Evolutionary conservation across 1,284 basidiomycete genomes (phyloP).

Genomic region (Cystobasidium pallidum): DNA sequence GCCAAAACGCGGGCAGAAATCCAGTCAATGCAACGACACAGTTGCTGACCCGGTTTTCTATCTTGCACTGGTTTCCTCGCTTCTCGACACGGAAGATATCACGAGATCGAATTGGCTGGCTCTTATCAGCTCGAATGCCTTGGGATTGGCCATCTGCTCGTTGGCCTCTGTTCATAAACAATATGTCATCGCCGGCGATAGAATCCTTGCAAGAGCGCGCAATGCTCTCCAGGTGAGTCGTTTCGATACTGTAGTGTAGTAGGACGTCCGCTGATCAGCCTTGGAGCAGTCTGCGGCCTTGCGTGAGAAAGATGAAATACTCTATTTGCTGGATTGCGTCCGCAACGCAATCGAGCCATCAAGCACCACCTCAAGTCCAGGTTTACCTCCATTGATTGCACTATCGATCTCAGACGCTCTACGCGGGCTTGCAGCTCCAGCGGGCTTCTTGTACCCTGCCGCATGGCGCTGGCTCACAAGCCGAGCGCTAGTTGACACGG

Average conservation of each 20-base stretch:
- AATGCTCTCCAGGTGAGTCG: conserved; percentile 63
- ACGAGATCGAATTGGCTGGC: conserved; percentile 79
- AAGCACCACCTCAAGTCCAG: not conserved
- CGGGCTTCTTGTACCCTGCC: conserved; percentile 76
- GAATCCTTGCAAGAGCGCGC: conserved; percentile 59
- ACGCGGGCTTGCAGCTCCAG: conserved; percentile 75
- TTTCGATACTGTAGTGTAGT: not conserved
- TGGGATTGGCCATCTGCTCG: conserved; percentile 72
- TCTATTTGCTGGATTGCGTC: conserved; percentile 67
- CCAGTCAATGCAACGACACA: not conserved
- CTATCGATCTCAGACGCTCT: conserved; percentile 78
- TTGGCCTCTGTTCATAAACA: conserved; percentile 72
- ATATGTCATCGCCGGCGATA: conserved; percentile 53
- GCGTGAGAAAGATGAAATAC: conserved; percentile 76
- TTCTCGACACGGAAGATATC: conserved; percentile 64
- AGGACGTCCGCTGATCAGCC: not conserved
- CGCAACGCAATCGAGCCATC: conserved; percentile 29
- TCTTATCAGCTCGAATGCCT: conserved; percentile 76
- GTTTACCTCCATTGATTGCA: conserved; percentile 68
- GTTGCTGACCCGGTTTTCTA: conserved; percentile 82
- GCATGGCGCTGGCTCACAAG: conserved; percentile 81
- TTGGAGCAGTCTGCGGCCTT: conserved; percentile 65
- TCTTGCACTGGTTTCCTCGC: conserved; percentile 68
- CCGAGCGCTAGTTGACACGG: conserved; percentile 71
- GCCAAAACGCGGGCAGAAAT: not conserved